Percentiles rank a stretch among this genome's conserved stretches.
phyloP scores from a whole-genome alignment of 306 rosid genomes.

The Pterocarpus santalinus region DNA sequence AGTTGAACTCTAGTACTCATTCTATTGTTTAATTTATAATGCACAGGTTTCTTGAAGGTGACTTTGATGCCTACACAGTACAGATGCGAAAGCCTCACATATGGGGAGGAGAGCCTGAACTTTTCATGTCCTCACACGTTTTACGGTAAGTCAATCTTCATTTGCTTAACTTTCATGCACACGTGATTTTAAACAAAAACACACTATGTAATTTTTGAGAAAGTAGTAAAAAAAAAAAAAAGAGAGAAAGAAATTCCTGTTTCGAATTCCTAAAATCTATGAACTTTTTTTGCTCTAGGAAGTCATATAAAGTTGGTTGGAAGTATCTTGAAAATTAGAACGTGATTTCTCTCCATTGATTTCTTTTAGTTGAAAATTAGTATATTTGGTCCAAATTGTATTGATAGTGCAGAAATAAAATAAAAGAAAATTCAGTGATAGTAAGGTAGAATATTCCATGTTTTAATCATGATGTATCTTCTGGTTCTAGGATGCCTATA shows the following conservation, averaged over 20 bases:
- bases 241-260: not conserved
- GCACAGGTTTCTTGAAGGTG: constrained; percentile 85
- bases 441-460: not conserved
- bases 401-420: not conserved
- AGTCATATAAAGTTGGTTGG: no score
- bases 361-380: no score
- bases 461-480: constrained; percentile 26
- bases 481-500: constrained; percentile 83
- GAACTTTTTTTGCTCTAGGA: no score
- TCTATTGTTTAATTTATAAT: not conserved
- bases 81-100: constrained; percentile 76
- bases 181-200: no score
- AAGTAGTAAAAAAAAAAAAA: no score
- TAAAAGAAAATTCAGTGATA: not conserved
- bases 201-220: no score
- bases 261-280: not conserved
- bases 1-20: not conserved
- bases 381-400: not conserved
- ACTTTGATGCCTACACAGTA: constrained; percentile 71
- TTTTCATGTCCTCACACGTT: constrained; percentile 87
- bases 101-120: constrained; percentile 96
- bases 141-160: constrained; percentile 57
- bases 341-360: no score
- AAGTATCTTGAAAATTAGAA: no score
- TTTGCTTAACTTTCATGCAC: constrained; percentile 1